A percentile compares a stretch with the other conserved stretches of the same genome.
Conservation (phyloP, 2,329 filamentous ascomycete genomes). For the Fusarium algeriense region DNA sequence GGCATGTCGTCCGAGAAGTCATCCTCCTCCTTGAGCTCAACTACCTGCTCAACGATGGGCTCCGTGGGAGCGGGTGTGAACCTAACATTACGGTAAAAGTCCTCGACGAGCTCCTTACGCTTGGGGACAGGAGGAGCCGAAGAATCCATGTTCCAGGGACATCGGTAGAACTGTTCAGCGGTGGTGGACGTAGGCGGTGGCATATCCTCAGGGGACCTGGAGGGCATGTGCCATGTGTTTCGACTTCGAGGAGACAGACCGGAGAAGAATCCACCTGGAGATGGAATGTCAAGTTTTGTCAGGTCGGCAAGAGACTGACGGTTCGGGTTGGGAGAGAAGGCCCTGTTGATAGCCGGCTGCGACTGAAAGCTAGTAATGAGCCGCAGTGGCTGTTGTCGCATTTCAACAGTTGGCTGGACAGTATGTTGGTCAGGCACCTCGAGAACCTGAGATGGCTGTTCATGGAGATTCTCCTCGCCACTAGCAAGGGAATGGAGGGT, state of each 20-base stretch:
- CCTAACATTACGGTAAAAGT: slow-evolving; percentile 55
- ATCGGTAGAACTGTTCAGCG: slow-evolving; percentile 91
- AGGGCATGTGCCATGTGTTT: slow-evolving; percentile 82
- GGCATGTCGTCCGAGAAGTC: slow-evolving; percentile 71
- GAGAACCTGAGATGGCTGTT: slow-evolving; percentile 57
- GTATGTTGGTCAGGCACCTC: slow-evolving; percentile 57
- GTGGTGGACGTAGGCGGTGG: slow-evolving; percentile 84
- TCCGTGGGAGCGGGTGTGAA: slow-evolving; percentile 56
- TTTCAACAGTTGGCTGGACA: slow-evolving; percentile 52
- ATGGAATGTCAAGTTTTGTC: slow-evolving; percentile 87
- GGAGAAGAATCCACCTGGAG: slow-evolving; percentile 91
- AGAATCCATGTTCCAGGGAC: slow-evolving; percentile 75
- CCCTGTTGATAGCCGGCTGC: slow-evolving; percentile 35
- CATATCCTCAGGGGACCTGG: slow-evolving; percentile 64
- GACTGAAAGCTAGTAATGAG: slow-evolving; percentile 59
- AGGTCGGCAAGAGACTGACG: slow-evolving; percentile 76
- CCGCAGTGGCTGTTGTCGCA: slow-evolving; percentile 64
- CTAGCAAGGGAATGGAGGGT: slow-evolving; percentile 80
- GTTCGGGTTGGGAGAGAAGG: slow-evolving; percentile 49
- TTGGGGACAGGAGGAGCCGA: slow-evolving; percentile 53
- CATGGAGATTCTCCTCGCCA: slow-evolving; percentile 72
- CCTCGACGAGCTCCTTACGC: slow-evolving; percentile 54
- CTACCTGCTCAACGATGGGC: slow-evolving; percentile 70
- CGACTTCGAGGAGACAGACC: slow-evolving; percentile 81
- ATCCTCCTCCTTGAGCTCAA: slow-evolving; percentile 67